Base-by-base conservation (phyloP, 2,329 filamentous ascomycete genomes). In the Paracoccidioides brasiliensis region DNA sequence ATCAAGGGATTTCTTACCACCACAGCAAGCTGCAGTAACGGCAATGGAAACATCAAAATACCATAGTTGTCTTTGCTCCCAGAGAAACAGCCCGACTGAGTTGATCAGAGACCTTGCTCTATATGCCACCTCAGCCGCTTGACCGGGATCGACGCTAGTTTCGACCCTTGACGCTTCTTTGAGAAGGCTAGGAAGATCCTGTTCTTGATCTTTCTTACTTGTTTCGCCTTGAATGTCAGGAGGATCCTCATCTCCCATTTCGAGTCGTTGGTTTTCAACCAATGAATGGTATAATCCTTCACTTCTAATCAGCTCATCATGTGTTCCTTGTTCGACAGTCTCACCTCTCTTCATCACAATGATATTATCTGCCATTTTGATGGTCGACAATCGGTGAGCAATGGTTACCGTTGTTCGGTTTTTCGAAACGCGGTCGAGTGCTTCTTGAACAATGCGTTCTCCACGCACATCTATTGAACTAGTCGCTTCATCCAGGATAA, bases 401-500 rank as follows among this genome's bases (percentile, higher is more conserved):
- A 91, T 87, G 44, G 90, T 80, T n/a, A 93, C 80, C 0, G 88
- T 83, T 0, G 85, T 87, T 5, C 87, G 78, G 5, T 75, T 78
- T 8, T 78, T 72, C 0, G 85, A 78, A 0, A 84, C 72, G 5
- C 72, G 69, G 54, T 76, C 74, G 4, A 81, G 70, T 0, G 79
- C 78, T 37, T 72, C 67, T 61, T 81, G 79, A 0, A 82, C 78
- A n/a, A 77, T 73, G 9, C 69, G 70, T 61, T 81, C 79, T 0
- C 76, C 78, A 12, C 75, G 71, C 0, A 79, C 76, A 60, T 82
- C 79, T 41, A 82, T 77, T 12, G 85, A 83, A 56, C 81, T 85
- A 0, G 86, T 90, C 1, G 87, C 86, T 68, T 91, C 86, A 63
- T 93, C 86, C 6, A 93, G 73, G 5, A 90, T 78, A 3, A 90